A percentile compares a stretch with the other conserved stretches of the same genome.
Evolutionary conservation across 2,329 filamentous ascomycete species (phyloP).

Genomic region (Phyllosticta capitalensis): DNA sequence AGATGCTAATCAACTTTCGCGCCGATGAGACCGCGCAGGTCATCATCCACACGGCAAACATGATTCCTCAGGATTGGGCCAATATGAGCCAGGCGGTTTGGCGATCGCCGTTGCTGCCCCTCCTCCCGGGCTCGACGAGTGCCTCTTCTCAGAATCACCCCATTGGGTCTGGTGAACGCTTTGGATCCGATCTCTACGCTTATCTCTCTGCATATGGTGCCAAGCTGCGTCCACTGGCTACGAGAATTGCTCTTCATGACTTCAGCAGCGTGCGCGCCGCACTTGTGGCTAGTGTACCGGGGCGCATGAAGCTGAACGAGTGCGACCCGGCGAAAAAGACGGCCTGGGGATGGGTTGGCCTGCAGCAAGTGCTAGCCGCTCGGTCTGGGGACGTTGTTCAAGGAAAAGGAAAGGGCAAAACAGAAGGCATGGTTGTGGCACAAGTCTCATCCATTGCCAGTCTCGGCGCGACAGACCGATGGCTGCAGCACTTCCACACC

Average conservation of each 20-base stretch:
- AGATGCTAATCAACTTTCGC: slow-evolving; percentile 77
- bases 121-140: slow-evolving; percentile 18
- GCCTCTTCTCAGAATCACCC: slow-evolving; percentile 4
- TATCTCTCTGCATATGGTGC: slow-evolving; percentile 64
- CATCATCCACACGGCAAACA: slow-evolving; percentile 81
- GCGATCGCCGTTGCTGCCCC: slow-evolving; percentile 61
- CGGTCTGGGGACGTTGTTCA: slow-evolving; percentile 39
- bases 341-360: slow-evolving; percentile 66
- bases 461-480: slow-evolving; percentile 58
- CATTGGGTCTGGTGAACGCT: slow-evolving; percentile 56
- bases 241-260: slow-evolving; percentile 53
- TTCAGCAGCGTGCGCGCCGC: slow-evolving; percentile 61
- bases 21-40: slow-evolving; percentile 70
- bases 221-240: slow-evolving; percentile 45
- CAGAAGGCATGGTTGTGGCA: slow-evolving; percentile 36
- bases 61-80: slow-evolving; percentile 79
- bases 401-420: slow-evolving; percentile 7
- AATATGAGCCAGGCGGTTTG: slow-evolving; percentile 83
- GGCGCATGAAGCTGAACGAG: slow-evolving; percentile 45
- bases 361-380: slow-evolving; percentile 49
- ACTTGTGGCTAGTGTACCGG: slow-evolving; percentile 70
- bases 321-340: slow-evolving; percentile 39
- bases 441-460: slow-evolving; percentile 79
- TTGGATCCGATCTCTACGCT: slow-evolving; percentile 64
- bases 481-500: slow-evolving; percentile 55